Conservation (phyloP, 306 rosid genomes). For the Lagenaria siceraria region DNA sequence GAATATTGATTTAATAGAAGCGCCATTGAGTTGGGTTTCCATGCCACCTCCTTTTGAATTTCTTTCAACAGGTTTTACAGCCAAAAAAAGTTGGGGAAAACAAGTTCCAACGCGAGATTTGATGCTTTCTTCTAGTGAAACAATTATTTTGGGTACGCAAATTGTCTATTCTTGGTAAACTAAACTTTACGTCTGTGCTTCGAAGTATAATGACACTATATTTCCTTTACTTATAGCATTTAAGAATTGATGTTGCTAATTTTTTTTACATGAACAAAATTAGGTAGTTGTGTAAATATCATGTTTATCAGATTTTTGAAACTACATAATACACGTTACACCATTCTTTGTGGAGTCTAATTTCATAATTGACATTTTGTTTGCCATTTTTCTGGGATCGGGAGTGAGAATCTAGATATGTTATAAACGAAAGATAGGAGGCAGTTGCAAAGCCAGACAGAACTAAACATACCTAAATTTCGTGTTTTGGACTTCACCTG, state of each 20-base stretch:
- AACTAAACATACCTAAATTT: neutral
- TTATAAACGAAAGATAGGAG: neutral
- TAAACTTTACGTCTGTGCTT: neutral
- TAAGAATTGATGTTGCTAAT: neutral
- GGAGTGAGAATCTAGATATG: neutral
- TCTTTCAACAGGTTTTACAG: neutral
- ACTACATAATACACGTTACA: neutral
- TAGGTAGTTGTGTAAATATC: neutral
- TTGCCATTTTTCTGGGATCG: neutral
- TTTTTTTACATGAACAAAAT: neutral
- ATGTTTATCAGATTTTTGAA: neutral
- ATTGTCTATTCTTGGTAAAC: neutral
- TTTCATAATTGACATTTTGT: neutral
- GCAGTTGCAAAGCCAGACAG: neutral
- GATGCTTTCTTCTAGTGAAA: constrained; percentile 3
- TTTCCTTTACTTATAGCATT: neutral
- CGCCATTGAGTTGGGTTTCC: neutral
- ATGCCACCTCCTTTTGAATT: neutral
- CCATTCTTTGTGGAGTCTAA: neutral
- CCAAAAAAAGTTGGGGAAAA: neutral
- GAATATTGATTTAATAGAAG: neutral
- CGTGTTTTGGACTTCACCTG: neutral
- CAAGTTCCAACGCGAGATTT: neutral
- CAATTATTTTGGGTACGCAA: neutral
- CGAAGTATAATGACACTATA: neutral